Evolutionary conservation across 805 yeast genomes (phyloP).

Genomic region (Saccharomycopsis babjevae): DNA sequence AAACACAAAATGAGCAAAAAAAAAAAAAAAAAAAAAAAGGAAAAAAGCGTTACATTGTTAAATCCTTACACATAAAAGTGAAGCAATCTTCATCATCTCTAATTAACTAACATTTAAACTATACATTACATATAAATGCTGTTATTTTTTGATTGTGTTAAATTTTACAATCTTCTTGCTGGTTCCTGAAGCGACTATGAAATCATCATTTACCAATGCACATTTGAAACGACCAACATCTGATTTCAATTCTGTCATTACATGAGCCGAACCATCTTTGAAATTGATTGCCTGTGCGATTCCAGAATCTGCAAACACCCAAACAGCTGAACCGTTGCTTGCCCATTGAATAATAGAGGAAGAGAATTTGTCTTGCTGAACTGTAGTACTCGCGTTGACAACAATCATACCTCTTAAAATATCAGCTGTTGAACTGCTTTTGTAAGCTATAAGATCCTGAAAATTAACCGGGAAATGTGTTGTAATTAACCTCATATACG

Average conservation of each 20-base stretch:
- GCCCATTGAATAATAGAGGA: slow-evolving; percentile 40
- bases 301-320: slow-evolving; percentile 69
- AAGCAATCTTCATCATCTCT: background rate
- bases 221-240: background rate
- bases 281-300: slow-evolving; percentile 49
- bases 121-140: background rate
- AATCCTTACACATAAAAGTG: background rate
- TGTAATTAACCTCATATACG: slow-evolving; percentile 60
- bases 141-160: background rate
- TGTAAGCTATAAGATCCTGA: background rate
- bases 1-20: background rate
- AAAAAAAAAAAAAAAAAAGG: background rate
- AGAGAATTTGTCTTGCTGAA: slow-evolving; percentile 64
- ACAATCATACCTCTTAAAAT: slow-evolving; percentile 28
- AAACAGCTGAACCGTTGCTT: slow-evolving; percentile 37
- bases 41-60: background rate
- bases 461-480: slow-evolving; percentile 35
- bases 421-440: slow-evolving; percentile 10
- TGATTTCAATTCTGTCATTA: background rate
- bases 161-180: slow-evolving; percentile 1
- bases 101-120: background rate
- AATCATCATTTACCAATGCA: background rate
- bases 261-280: slow-evolving; percentile 2
- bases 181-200: background rate
- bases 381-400: slow-evolving; percentile 36